phyloP scores from a whole-genome alignment of 495 filamentous ascomycete species.

The Trichoderma asperelloides region DNA sequence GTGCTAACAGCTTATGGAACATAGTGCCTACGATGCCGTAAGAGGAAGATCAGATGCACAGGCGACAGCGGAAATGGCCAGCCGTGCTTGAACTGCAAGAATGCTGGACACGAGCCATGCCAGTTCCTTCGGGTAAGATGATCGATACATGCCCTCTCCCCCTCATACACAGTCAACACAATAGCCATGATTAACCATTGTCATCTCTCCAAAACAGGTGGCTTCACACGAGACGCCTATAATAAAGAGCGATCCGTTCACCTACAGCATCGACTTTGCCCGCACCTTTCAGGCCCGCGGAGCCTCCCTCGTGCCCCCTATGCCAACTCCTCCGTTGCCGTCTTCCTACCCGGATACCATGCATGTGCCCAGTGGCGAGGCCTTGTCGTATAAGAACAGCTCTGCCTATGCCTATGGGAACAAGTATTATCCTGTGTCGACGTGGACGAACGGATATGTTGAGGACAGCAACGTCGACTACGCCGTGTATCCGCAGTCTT shows the following conservation, averaged over 20 bases:
- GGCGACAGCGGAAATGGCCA: conserved; percentile 68
- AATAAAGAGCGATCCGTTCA: conserved; percentile 5
- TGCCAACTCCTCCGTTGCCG: neutral
- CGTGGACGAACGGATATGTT: neutral
- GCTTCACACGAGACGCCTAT: conserved; percentile 4
- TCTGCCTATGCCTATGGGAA: neutral
- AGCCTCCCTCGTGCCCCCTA: neutral
- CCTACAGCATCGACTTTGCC: conserved; percentile 1
- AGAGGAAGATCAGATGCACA: conserved; percentile 93
- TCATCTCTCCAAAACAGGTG: neutral
- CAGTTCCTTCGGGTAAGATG: conserved; percentile 67
- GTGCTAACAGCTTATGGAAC: conserved; percentile 13
- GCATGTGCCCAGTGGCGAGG: neutral
- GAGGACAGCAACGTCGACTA: conserved; percentile 2
- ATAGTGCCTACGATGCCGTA: conserved; percentile 84
- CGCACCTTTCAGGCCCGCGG: neutral
- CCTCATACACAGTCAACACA: no score
- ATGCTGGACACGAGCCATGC: conserved; percentile 59
- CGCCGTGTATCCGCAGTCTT: neutral
- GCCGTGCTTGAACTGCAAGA: conserved; percentile 77
- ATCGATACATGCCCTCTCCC: neutral
- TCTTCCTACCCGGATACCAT: neutral
- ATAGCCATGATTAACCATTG: neutral
- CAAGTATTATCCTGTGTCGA: neutral
- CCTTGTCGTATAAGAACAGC: conserved; percentile 4